Base-by-base conservation (phyloP, 179 eudicot genomes). In the Camellia oleifera region DNA sequence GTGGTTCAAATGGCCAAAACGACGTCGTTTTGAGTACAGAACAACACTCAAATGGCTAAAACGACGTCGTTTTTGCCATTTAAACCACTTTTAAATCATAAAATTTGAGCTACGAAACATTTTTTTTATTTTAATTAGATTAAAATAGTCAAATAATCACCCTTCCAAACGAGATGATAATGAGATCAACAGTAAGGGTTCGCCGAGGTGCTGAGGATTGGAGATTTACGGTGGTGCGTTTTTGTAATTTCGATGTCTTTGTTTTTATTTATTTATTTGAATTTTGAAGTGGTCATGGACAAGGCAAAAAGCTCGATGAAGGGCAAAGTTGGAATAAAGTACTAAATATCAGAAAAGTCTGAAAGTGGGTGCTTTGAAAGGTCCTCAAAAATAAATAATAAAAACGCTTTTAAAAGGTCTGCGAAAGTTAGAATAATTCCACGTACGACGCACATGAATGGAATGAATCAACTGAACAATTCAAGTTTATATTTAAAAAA, bases 271-370 rank as follows among this genome's bases (percentile, higher is more conserved):
- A 32, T 32, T 32, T 32, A 32, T 32, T 32, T 32, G 40, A 32
- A 32, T 32, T 32, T 32, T 32, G 40, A 32, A 32, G 40, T 32
- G 40, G 40, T 32, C 40, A 48, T 8, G 58, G 8, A 50, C n/a
- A n/a, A 40, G 77, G 50, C 46, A 26, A 42, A 40, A 74, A 26
- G 65, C 46, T 54, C 45, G 50, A 52, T 23, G 23, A 65, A 42
- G 32, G 78, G 69, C 7, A 46, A 76, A 12, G 78, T 62, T 76
- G 69, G 69, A 76, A 76, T 61, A 62, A 76, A 18, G 26, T 45
- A n/a, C 6, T 9, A 9, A 50, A 15, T 48, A 44, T 45, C 10
- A 20, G 6, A 48, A 61, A 45, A 62, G 78, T 20, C 46, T 76
- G 44, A 76, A 12, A 76, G 1, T 2, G 54, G 32, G 75, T 32